Conservation (phyloP, 116 monocot genomes). For the Papilionanthe hybrid region DNA sequence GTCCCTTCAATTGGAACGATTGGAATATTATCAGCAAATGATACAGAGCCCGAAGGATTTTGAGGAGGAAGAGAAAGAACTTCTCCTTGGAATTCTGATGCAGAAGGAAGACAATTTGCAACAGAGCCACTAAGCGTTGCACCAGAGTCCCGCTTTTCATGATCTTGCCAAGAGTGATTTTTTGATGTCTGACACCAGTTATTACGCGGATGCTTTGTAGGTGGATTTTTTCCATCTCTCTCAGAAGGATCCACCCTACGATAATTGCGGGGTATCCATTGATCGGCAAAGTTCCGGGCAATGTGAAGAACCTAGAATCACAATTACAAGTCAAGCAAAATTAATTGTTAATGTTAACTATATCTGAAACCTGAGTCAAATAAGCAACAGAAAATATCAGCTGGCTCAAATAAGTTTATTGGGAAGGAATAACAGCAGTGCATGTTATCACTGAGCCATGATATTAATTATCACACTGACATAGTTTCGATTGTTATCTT, state of each 20-base stretch:
- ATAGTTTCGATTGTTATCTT: too few relatives aligned
- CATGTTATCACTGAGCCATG: neutral
- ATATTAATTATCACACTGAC: neutral
- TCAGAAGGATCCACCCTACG: constrained; percentile 27
- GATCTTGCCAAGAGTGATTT: constrained; percentile 8
- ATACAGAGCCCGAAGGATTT: constrained; percentile 5
- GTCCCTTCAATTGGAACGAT: constrained; percentile 4
- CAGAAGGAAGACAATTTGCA: constrained; percentile 1
- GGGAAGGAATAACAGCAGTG: neutral
- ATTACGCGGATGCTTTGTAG: constrained; percentile 10
- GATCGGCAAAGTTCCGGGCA: constrained; percentile 57
- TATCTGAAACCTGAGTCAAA: neutral
- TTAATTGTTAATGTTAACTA: neutral
- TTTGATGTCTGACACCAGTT: constrained; percentile 18
- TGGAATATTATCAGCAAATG: constrained; percentile 9
- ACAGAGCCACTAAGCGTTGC: neutral
- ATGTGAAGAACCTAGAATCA: constrained; percentile 50
- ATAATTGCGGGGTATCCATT: constrained; percentile 41
- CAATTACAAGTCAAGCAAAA: neutral
- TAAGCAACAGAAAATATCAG: neutral
- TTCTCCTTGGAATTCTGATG: constrained; percentile 8
- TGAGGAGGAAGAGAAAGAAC: constrained; percentile 5
- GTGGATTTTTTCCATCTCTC: constrained; percentile 13
- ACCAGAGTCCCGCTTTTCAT: neutral
- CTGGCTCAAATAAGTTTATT: neutral